phyloP scores from a whole-genome alignment of 2,329 filamentous ascomycete species.

The Hymenoscyphus linearis region DNA sequence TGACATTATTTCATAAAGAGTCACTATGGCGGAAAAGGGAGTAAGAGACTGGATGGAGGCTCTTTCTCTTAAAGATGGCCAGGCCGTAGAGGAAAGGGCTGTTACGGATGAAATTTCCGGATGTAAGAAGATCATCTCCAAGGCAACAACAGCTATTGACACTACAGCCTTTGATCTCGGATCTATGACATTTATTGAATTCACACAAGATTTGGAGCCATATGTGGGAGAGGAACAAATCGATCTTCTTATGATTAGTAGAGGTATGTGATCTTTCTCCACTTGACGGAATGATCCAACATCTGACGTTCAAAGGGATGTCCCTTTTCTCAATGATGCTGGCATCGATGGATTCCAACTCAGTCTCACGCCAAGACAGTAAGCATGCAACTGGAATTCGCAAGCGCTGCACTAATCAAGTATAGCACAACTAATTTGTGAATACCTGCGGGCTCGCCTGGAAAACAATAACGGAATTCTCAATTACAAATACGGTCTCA shows the following conservation, averaged over 20 bases:
- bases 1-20: neutral
- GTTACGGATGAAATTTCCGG: conserved; percentile 14
- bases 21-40: conserved; percentile 11
- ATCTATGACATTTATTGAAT: conserved; percentile 8
- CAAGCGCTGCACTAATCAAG: neutral
- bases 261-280: conserved; percentile 12
- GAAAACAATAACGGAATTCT: conserved; percentile 7
- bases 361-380: conserved; percentile 18
- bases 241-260: conserved; percentile 16
- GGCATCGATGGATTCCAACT: conserved; percentile 7
- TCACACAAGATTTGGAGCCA: conserved; percentile 18
- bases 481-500: conserved; percentile 20
- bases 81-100: conserved; percentile 7
- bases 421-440: conserved; percentile 19
- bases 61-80: neutral
- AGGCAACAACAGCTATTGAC: neutral
- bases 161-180: conserved; percentile 17
- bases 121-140: conserved; percentile 11
- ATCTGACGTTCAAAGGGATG: conserved; percentile 10
- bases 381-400: neutral
- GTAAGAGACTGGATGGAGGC: conserved; percentile 20
- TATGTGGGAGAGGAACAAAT: conserved; percentile 17
- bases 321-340: conserved; percentile 17
- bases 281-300: neutral
- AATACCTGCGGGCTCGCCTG: conserved; percentile 19